phyloP scores from a whole-genome alignment of 441 rosid species.

The Caryocar brasiliense region DNA sequence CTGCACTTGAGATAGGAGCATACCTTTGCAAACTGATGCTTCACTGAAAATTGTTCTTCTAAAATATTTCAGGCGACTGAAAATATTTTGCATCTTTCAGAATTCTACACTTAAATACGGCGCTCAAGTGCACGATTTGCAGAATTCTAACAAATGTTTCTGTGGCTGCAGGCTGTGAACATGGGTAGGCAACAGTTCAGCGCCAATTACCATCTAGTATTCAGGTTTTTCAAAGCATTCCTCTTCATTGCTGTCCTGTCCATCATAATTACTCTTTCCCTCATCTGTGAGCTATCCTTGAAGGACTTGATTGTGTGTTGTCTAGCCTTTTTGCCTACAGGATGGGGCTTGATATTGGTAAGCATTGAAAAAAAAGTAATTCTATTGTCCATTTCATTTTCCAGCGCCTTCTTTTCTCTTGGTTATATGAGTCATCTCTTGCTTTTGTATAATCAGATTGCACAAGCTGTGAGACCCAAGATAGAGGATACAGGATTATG shows the following conservation, averaged over 20 bases:
- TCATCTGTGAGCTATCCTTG: constrained; percentile 55
- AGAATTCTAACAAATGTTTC: no score
- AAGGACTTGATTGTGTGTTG: constrained; percentile 76
- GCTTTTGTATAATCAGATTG: constrained; percentile 44
- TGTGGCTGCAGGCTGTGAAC: constrained; percentile 67
- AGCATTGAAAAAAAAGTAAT: background rate
- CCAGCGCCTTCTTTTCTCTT: no score
- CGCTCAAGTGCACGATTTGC: no score
- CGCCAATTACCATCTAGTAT: constrained; percentile 56
- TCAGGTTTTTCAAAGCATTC: constrained; percentile 74
- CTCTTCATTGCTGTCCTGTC: constrained; percentile 66
- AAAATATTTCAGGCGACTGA: no score
- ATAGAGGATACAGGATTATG: constrained; percentile 64
- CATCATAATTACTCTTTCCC: constrained; percentile 56
- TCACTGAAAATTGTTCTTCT: no score
- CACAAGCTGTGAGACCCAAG: constrained; percentile 81
- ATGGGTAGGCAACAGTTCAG: constrained; percentile 81
- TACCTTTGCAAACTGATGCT: no score
- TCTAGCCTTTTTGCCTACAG: constrained; percentile 88
- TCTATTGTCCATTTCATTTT: background rate
- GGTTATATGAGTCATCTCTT: background rate
- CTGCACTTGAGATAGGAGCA: no score
- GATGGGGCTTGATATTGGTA: constrained; percentile 96
- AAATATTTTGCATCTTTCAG: background rate
- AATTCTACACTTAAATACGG: no score